phyloP scores from a whole-genome alignment of 495 filamentous ascomycete genomes.

The Bacidia gigantensis region DNA sequence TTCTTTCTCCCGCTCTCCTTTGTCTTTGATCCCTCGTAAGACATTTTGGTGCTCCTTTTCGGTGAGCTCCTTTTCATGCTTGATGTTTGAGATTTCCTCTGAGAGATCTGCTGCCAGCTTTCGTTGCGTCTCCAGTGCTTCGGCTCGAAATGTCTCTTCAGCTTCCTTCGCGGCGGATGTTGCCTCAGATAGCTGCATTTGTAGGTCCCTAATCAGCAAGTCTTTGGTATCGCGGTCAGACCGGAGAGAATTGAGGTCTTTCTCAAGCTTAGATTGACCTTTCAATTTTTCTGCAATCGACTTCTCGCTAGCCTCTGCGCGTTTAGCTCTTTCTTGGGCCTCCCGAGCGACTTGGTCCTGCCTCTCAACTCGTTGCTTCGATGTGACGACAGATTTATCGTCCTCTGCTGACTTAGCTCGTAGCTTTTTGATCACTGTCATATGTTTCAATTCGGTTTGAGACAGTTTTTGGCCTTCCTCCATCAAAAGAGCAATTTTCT shows the following conservation, averaged over 20 bases:
- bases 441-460: conserved; percentile 69
- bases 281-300: conserved; percentile 48
- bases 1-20: conserved; percentile 61
- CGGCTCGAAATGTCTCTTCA: conserved; percentile 50
- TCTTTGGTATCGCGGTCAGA: conserved; percentile 53
- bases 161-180: conserved; percentile 51
- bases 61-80: conserved; percentile 62
- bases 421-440: conserved; percentile 72
- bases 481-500: conserved; percentile 76
- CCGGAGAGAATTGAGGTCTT: conserved; percentile 54
- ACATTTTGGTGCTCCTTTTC: conserved; percentile 59
- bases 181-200: conserved; percentile 53
- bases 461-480: conserved; percentile 86
- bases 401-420: conserved; percentile 44
- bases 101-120: conserved; percentile 52
- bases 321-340: conserved; percentile 44
- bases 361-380: conserved; percentile 49
- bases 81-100: conserved; percentile 54
- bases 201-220: conserved; percentile 53
- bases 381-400: conserved; percentile 48
- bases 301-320: conserved; percentile 55
- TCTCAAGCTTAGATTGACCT: conserved; percentile 49
- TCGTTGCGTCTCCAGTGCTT: conserved; percentile 57
- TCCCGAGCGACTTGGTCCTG: conserved; percentile 47
- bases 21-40: conserved; percentile 53